A percentile compares a stretch with the other conserved stretches of the same genome.
These are phyloP conservation scores for Moesziomyces parantarcticus DNA, from an alignment of 1,284 basidiomycete species.

Conservation along the genomic window DNA sequence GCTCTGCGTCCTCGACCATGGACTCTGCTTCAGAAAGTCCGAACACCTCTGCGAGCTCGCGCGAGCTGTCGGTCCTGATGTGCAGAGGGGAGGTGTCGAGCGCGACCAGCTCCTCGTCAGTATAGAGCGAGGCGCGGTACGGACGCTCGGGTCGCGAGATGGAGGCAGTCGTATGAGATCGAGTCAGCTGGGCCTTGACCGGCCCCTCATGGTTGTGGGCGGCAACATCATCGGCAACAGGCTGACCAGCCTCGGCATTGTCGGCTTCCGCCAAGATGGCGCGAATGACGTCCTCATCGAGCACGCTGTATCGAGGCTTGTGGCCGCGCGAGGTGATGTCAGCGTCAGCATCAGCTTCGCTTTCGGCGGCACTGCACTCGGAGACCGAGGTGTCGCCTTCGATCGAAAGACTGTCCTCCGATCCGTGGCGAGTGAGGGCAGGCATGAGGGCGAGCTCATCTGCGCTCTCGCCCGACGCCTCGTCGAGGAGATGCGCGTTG, in stretches of 20 bases:
- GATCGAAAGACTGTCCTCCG: conserved; percentile 11
- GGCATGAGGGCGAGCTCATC: conserved; percentile 28
- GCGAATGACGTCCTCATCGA: conserved; percentile 39
- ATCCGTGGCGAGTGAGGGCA: conserved; percentile 14
- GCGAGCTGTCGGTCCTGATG: conserved; percentile 37
- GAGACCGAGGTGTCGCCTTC: conserved; percentile 41
- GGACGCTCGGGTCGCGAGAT: conserved; percentile 30
- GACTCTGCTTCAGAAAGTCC: background rate
- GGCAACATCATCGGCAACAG: background rate
- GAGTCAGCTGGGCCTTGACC: conserved; percentile 14
- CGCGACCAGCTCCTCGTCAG: conserved; percentile 46
- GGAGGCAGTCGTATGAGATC: conserved; percentile 31
- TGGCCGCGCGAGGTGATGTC: conserved; percentile 16
- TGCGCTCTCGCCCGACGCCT: conserved; percentile 14
- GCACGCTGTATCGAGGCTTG: conserved; percentile 32
- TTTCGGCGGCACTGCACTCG: conserved; percentile 34
- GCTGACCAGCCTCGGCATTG: background rate
- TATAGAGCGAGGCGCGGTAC: conserved; percentile 54
- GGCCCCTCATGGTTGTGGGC: background rate
- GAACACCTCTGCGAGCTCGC: conserved; percentile 35
- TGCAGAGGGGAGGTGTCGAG: conserved; percentile 16
- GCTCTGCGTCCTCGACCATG: background rate
- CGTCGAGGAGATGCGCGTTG: conserved; percentile 1
- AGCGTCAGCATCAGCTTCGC: conserved; percentile 25
- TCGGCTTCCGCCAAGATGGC: conserved; percentile 35